Evolutionary conservation across 1,284 basidiomycete genomes (phyloP).

Genomic region (Butyriboletus appendiculatus): DNA sequence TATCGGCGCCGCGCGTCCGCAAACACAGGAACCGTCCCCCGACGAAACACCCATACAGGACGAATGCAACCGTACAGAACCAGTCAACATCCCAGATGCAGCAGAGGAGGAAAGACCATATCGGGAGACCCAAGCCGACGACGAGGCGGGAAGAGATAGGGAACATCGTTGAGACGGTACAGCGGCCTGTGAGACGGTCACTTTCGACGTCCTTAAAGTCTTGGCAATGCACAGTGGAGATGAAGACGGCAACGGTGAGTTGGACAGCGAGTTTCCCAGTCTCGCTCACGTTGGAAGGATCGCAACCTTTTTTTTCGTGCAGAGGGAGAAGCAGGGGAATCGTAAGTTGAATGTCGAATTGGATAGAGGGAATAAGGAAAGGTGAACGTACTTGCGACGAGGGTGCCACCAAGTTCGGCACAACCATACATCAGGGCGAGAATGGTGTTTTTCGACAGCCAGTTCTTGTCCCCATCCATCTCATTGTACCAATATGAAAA

Average conservation of each 20-base stretch:
- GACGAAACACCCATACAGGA: constrained; percentile 30
- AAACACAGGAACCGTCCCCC: constrained; percentile 30
- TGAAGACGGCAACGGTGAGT: constrained; percentile 29
- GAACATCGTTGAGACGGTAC: constrained; percentile 39
- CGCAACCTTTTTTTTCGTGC: constrained; percentile 9
- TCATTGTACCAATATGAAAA: constrained; percentile 41
- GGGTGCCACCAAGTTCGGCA: constrained; percentile 41
- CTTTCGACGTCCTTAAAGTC: constrained; percentile 43
- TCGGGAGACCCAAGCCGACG: constrained; percentile 25
- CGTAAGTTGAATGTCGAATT: neutral
- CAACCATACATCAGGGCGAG: constrained; percentile 41
- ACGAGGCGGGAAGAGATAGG: constrained; percentile 32
- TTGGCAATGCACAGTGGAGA: constrained; percentile 43
- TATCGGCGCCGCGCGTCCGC: constrained; percentile 28
- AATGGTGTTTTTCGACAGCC: constrained; percentile 38
- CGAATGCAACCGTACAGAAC: constrained; percentile 24
- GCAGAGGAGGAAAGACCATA: constrained; percentile 27
- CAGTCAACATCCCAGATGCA: constrained; percentile 30
- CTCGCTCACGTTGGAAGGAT: constrained; percentile 17
- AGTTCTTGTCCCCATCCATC: constrained; percentile 37
- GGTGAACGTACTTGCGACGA: constrained; percentile 35
- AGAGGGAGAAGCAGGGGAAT: neutral
- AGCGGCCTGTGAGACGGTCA: constrained; percentile 35
- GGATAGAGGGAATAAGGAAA: neutral
- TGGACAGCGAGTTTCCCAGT: constrained; percentile 29